Percentiles rank a stretch among this genome's conserved stretches.
phyloP scores from a whole-genome alignment of 257 asterid genomes.

The Fraxinus excelsior region DNA sequence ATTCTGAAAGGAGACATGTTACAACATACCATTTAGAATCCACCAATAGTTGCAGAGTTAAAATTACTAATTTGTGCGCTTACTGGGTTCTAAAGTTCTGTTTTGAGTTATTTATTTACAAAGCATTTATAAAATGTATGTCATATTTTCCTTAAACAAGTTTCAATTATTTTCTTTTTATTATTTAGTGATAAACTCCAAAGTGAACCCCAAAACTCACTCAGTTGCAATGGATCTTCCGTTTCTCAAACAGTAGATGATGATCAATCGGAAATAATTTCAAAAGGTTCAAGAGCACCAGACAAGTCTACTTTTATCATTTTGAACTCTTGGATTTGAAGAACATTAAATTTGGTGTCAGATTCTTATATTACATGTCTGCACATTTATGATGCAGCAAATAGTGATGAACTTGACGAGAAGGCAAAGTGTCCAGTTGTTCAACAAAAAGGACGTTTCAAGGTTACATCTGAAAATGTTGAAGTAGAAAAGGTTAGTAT shows the following conservation, averaged over 20 bases:
- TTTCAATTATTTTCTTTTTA: conserved; percentile 7
- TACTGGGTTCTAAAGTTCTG: conserved; percentile 2
- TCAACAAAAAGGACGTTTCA: conserved; percentile 76
- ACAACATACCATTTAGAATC: not conserved
- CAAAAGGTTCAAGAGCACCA: conserved; percentile 45
- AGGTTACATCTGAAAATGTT: conserved; percentile 67
- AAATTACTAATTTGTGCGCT: not conserved
- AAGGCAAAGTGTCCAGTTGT: conserved; percentile 57
- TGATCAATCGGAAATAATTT: conserved; percentile 36
- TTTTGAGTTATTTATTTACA: not conserved
- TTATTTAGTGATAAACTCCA: conserved; percentile 41
- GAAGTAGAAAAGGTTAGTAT: conserved; percentile 58
- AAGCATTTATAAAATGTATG: not conserved
- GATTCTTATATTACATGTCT: not conserved
- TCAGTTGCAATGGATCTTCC: conserved; percentile 33
- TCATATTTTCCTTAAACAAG: conserved; percentile 8
- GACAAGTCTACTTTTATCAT: conserved; percentile 30
- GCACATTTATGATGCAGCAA: conserved; percentile 34
- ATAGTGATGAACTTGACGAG: conserved; percentile 56
- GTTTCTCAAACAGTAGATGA: conserved; percentile 33
- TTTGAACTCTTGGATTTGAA: not conserved
- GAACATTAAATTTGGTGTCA: no score
- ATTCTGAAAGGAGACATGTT: not conserved
- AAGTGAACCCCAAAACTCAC: conserved; percentile 23
- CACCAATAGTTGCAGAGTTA: conserved; percentile 1